phyloP scores from a whole-genome alignment of 192 early-diverging fungal genomes.

The Chytriomyces sp. region DNA sequence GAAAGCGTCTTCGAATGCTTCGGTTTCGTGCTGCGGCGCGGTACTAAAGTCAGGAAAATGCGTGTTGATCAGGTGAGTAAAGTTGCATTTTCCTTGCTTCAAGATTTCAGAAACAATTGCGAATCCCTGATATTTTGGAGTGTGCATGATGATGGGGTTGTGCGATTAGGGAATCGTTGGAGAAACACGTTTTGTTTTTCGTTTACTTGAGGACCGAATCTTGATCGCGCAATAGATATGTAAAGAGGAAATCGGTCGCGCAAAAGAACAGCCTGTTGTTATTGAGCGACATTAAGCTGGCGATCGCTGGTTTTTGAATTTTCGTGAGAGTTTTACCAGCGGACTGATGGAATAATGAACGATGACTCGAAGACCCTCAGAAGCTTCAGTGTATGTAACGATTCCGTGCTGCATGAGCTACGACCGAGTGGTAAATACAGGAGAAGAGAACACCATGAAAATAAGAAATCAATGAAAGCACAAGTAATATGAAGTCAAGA shows the following conservation, averaged over 20 bases:
- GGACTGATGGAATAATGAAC: slow-evolving; percentile 73
- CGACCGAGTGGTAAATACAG: no score
- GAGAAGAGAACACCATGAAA: no score
- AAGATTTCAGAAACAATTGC: slow-evolving; percentile 32
- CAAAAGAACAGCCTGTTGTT: slow-evolving; percentile 55
- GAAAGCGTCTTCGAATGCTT: slow-evolving; percentile 35
- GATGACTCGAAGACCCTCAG: slow-evolving; percentile 62
- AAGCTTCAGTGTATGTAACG: slow-evolving; percentile 68
- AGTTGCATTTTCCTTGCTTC: slow-evolving; percentile 43
- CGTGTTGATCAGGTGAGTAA: neutral
- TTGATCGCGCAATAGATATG: slow-evolving; percentile 21
- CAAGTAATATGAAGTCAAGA: no score
- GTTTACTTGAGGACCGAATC: slow-evolving; percentile 36
- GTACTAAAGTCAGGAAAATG: neutral
- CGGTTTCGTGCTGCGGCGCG: slow-evolving; percentile 8
- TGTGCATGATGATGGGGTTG: slow-evolving; percentile 2
- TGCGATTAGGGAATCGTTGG: neutral
- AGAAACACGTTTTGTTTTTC: neutral
- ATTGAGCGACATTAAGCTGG: neutral
- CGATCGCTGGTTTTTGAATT: no score
- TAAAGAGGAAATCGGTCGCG: slow-evolving; percentile 49
- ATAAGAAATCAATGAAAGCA: no score
- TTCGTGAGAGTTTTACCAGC: slow-evolving; percentile 16
- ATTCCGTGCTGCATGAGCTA: slow-evolving; percentile 84
- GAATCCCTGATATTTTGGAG: slow-evolving; percentile 17